These are phyloP conservation scores for Xanthoconium separans DNA, from an alignment of 1,284 basidiomycete genomes.

Conservation along the genomic window DNA sequence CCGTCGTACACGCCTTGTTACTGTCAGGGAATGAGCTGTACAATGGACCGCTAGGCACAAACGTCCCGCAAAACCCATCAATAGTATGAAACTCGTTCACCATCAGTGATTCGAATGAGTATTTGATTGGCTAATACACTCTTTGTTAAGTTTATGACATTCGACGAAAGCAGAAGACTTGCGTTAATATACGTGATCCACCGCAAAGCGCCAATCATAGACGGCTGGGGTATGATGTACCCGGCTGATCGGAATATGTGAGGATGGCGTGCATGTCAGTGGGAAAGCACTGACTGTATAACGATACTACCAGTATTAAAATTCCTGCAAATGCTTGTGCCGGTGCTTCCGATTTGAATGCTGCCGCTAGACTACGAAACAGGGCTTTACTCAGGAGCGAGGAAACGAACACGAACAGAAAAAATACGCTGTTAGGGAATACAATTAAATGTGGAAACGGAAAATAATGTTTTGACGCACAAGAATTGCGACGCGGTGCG, in stretches of 20 bases:
- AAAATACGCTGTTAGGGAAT: constrained; percentile 43
- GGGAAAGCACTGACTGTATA: constrained; percentile 40
- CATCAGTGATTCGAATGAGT: constrained; percentile 52
- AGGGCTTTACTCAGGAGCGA: constrained; percentile 61
- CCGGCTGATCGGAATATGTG: constrained; percentile 25
- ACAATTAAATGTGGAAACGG: constrained; percentile 3
- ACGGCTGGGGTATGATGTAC: constrained; percentile 49
- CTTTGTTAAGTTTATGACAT: neutral
- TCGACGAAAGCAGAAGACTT: constrained; percentile 22
- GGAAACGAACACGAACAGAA: constrained; percentile 49
- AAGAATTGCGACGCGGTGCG: constrained; percentile 44
- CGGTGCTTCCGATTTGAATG: constrained; percentile 50
- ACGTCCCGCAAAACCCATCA: constrained; percentile 38
- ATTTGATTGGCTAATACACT: constrained; percentile 41
- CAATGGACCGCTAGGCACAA: constrained; percentile 48
- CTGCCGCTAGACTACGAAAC: constrained; percentile 59
- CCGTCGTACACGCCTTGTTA: constrained; percentile 63
- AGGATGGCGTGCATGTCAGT: neutral
- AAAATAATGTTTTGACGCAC: constrained; percentile 28
- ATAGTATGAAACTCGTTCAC: constrained; percentile 58
- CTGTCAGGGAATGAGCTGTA: constrained; percentile 51
- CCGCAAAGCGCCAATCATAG: constrained; percentile 60
- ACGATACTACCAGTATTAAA: constrained; percentile 43
- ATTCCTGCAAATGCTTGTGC: constrained; percentile 64
- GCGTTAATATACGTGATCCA: constrained; percentile 69